These are phyloP conservation scores for Jamesozyma jinghongensis DNA, from an alignment of 805 yeast genomes.

Conservation along the genomic window DNA sequence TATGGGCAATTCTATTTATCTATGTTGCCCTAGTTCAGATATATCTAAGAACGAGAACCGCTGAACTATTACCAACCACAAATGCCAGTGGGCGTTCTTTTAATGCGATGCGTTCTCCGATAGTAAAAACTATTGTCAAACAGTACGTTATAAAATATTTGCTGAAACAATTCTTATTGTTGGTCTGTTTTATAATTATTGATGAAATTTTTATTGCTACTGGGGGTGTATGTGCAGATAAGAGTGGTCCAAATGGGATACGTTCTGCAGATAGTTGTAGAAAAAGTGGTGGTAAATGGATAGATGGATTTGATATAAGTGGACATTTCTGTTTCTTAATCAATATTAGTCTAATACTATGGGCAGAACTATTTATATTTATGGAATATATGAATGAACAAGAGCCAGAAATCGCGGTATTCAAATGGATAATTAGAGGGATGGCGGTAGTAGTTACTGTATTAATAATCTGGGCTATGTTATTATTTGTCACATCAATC, in stretches of 20 bases:
- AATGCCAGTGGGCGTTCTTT: conserved; percentile 5
- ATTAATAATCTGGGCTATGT: conserved; percentile 44
- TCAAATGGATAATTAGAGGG: conserved; percentile 5
- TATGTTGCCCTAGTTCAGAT: conserved; percentile 16
- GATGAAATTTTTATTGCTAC: conserved; percentile 28
- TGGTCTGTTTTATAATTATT: conserved; percentile 23
- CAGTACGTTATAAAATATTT: conserved; percentile 21
- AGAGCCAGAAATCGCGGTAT: conserved; percentile 3
- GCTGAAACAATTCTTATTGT: conserved; percentile 19
- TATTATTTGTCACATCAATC: conserved; percentile 61
- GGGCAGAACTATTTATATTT: conserved; percentile 28
- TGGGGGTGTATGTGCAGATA: conserved; percentile 29
- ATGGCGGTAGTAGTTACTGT: conserved; percentile 7
- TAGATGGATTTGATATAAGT: conserved; percentile 43
- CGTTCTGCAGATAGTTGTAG: conserved; percentile 30
- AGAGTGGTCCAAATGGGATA: conserved; percentile 8
- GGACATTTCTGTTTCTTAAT: conserved; percentile 44
- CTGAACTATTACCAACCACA: conserved; percentile 9
- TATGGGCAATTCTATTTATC: conserved; percentile 23
- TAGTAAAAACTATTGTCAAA: conserved; percentile 7
- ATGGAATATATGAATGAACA: conserved; percentile 8
- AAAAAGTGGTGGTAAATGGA: conserved; percentile 34
- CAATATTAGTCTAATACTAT: conserved; percentile 36
- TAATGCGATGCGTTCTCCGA: not conserved
- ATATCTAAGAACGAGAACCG: conserved; percentile 5